phyloP scores from a whole-genome alignment of 306 rosid species.

The Quercus alba region DNA sequence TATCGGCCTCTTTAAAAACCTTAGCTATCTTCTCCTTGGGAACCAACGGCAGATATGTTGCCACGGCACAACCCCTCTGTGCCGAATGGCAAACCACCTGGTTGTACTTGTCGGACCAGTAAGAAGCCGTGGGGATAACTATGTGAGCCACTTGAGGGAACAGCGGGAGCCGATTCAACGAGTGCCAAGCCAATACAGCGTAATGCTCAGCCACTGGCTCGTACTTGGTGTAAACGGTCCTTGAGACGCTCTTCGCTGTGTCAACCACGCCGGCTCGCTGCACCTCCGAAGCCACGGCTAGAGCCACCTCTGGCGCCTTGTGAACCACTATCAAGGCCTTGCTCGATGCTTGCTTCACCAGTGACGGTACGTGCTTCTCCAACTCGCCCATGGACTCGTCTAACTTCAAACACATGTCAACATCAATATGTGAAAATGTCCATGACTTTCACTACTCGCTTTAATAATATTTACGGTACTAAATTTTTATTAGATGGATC shows the following conservation, averaged over 20 bases:
- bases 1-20: conserved; percentile 27
- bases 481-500: too few relatives aligned
- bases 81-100: conserved; percentile 21
- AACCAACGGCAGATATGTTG: conserved; percentile 35
- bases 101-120: conserved; percentile 46
- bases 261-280: conserved; percentile 36
- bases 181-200: conserved; percentile 42
- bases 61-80: conserved; percentile 21
- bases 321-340: conserved; percentile 14
- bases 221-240: conserved; percentile 21
- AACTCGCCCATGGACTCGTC: conserved; percentile 33
- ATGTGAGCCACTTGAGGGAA: conserved; percentile 39
- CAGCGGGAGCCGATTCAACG: conserved; percentile 43
- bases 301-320: conserved; percentile 24
- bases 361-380: conserved; percentile 33
- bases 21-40: conserved; percentile 40
- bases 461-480: too few relatives aligned
- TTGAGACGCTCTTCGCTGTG: conserved; percentile 21
- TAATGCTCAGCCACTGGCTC: conserved; percentile 43
- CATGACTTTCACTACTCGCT: too few relatives aligned
- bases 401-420: conserved; percentile 26
- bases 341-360: conserved; percentile 31
- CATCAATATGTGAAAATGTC: too few relatives aligned
- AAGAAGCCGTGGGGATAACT: conserved; percentile 36
- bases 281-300: conserved; percentile 23